Percentiles rank a stretch among this genome's conserved stretches.
Evolutionary conservation across 1,139 yeast genomes (phyloP).

Genomic region (Yamadazyma sp.): DNA sequence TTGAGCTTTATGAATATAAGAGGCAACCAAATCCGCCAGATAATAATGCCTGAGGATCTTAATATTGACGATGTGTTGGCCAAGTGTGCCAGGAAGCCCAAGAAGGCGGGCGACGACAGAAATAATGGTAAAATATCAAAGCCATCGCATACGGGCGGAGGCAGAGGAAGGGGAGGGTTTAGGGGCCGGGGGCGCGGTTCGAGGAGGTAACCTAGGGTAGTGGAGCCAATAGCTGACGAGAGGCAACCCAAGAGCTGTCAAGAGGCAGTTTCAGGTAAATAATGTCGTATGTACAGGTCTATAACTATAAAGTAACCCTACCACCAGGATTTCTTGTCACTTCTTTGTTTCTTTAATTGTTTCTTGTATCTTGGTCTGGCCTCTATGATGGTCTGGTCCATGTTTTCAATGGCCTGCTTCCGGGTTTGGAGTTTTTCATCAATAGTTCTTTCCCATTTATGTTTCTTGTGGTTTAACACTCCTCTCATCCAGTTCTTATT

Average conservation of each 20-base stretch:
- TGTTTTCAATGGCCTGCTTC: conserved; percentile 64
- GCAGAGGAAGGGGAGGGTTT: background rate
- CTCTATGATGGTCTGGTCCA: conserved; percentile 69
- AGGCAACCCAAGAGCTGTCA: too few species aligned
- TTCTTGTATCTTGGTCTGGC: conserved; percentile 64
- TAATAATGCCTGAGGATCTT: conserved; percentile 82
- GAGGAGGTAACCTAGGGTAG: too few species aligned
- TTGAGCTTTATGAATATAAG: conserved; percentile 82
- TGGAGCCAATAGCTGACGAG: too few species aligned
- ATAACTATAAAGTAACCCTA: too few species aligned
- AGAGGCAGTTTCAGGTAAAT: too few species aligned
- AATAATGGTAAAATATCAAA: conserved; percentile 1
- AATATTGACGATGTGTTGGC: conserved; percentile 75
- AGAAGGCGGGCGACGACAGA: background rate
- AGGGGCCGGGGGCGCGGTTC: too few species aligned
- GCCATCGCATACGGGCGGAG: conserved; percentile 1
- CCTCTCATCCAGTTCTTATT: conserved; percentile 76
- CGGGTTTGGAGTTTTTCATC: conserved; percentile 62
- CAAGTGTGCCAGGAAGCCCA: conserved; percentile 25
- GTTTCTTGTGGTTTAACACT: conserved; percentile 74
- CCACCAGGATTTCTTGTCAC: conserved; percentile 51
- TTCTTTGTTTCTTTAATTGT: conserved; percentile 52
- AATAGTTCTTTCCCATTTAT: conserved; percentile 73
- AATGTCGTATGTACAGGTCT: conserved; percentile 3
- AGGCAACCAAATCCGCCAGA: conserved; percentile 87